Conservation (phyloP, 2,329 filamentous ascomycete genomes). For the Cryphonectria nitschkei region DNA sequence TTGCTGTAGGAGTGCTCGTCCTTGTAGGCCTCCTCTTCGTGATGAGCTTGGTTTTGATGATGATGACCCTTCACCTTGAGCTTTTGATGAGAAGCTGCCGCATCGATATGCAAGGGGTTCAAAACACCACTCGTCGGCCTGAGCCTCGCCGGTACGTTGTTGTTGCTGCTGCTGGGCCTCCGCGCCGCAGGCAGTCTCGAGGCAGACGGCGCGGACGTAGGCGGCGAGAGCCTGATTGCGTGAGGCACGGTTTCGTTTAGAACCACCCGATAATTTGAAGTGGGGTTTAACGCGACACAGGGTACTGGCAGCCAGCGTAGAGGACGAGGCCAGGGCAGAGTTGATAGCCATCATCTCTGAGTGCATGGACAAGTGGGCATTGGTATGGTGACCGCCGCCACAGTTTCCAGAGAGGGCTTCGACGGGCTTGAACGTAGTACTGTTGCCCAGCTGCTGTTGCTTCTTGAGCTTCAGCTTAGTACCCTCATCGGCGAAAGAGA, state of each 20-base stretch:
- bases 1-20: constrained; percentile 34
- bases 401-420: constrained; percentile 36
- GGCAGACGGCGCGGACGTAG: constrained; percentile 50
- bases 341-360: constrained; percentile 61
- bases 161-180: constrained; percentile 31
- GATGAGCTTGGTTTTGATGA: constrained; percentile 29
- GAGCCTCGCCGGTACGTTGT: constrained; percentile 39
- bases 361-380: constrained; percentile 54
- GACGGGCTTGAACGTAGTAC: constrained; percentile 43
- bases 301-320: constrained; percentile 45
- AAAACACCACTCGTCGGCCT: constrained; percentile 52
- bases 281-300: constrained; percentile 53
- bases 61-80: constrained; percentile 34
- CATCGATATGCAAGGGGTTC: constrained; percentile 49
- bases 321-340: constrained; percentile 50
- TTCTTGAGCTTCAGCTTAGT: constrained; percentile 36
- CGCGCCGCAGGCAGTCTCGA: constrained; percentile 34
- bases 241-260: constrained; percentile 52
- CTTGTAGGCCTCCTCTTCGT: constrained; percentile 27
- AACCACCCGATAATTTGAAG: constrained; percentile 51
- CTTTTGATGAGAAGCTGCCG: constrained; percentile 31
- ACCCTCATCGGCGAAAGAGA: constrained; percentile 41
- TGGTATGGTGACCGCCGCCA: constrained; percentile 42
- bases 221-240: constrained; percentile 45
- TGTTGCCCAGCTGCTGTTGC: constrained; percentile 29